Base-by-base conservation (phyloP, 345 rosid genomes). In the Camelina hispida region DNA sequence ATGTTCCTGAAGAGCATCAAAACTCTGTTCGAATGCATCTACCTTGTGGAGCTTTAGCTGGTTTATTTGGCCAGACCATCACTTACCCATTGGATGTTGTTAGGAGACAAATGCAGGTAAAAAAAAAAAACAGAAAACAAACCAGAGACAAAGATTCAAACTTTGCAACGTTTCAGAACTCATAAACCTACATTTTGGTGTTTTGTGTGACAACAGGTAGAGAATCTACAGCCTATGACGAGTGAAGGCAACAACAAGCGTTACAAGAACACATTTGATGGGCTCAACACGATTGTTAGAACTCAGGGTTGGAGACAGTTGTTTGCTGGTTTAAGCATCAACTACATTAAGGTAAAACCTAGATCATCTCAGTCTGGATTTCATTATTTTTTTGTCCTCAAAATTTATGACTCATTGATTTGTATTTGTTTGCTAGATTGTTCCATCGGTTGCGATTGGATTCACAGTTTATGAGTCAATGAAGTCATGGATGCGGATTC, bases 51-150 rank as follows among this genome's bases (percentile, higher is more conserved):
- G 99, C 97, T 17, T 70, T 92, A 22, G 99, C 99, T 78, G 99
- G 97, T 66, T 80, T 95, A 74, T 78, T 95, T 63, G 99, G 99
- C 53, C 99, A 95, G 82, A 92, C 97, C 65, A 75, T 92, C 35
- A 95, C 99, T 22, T 95, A 95, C 78, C 99, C 99, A 9, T 75
- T 95, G 74, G 97, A 95, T 85, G 99, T 95, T 74, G 97, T 95
- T 51, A 85, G 97, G 81, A 85, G 99, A 75, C 99, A 95, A 83
- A 95, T 95, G 99, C 99, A 92, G 99, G 99, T 95, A 34, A 3
- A 81, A 48, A 18, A 16, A 51, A 22, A 35, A 38, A 75, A 25
- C 18, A 55, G n/a, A 54, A 13, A 75, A 25, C 15, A 62, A 54
- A 12, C 43, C 35, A 28, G 40, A 43, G 60, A 59, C 51, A 72